Conservation (phyloP, 176 grass and related monocot genomes). For the Carex parvula region DNA sequence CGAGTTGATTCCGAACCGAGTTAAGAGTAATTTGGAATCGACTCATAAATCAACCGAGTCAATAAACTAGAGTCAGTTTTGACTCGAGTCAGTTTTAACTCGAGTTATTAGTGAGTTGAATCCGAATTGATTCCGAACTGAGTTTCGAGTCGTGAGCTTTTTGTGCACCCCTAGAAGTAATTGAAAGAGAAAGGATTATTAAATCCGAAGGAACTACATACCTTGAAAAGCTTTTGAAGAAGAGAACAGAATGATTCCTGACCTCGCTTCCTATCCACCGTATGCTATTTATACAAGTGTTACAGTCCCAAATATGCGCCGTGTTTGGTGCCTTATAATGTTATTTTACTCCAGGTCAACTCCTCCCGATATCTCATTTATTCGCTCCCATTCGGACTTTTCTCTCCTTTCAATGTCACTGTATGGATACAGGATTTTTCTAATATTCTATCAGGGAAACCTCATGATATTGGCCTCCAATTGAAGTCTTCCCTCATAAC, state of each 20-base stretch:
- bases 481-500: not conserved
- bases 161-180: too few species aligned
- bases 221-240: constrained; percentile 1
- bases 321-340: not conserved
- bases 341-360: not conserved
- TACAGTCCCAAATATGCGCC: not conserved
- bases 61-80: too few species aligned
- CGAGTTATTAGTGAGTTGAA: too few species aligned
- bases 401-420: not conserved
- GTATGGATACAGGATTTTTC: not conserved
- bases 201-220: not conserved
- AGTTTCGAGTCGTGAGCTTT: too few species aligned
- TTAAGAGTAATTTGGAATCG: too few species aligned
- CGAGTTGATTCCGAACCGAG: too few species aligned
- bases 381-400: not conserved
- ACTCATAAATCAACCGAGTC: too few species aligned
- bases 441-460: not conserved
- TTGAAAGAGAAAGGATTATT: not conserved
- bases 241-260: not conserved
- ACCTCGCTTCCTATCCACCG: not conserved
- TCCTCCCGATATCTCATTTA: not conserved
- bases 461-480: not conserved
- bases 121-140: too few species aligned
- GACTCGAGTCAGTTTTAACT: too few species aligned
- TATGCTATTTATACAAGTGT: not conserved